Conservation (phyloP, 345 rosid species). For the Acer negundo region DNA sequence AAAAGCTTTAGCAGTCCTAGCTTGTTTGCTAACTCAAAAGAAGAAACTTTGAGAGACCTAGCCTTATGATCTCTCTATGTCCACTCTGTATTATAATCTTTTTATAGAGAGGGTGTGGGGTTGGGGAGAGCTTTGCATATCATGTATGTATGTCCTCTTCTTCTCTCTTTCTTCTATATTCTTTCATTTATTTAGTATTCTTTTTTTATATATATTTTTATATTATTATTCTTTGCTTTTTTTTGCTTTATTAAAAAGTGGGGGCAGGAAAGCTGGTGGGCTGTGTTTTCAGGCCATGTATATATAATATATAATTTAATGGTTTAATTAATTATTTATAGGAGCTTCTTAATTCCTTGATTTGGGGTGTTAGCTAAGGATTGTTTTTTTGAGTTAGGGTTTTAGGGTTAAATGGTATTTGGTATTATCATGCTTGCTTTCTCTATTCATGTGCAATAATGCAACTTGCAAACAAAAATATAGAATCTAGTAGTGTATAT, state of each 20-base stretch:
- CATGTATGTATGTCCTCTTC: constrained; percentile 17
- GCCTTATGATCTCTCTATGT: constrained; percentile 12
- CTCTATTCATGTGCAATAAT: constrained; percentile 27
- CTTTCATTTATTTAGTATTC: constrained; percentile 33
- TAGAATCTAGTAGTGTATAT: constrained; percentile 9
- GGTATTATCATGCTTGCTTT: constrained; percentile 19
- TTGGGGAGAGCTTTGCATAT: constrained; percentile 33
- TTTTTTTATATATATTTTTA: constrained; percentile 13
- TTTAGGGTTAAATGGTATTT: constrained; percentile 10
- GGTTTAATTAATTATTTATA: constrained; percentile 19
- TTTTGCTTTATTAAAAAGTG: constrained; percentile 58
- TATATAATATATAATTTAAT: not conserved
- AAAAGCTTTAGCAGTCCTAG: constrained; percentile 26
- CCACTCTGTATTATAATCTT: constrained; percentile 24
- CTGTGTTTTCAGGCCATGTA: constrained; percentile 28
- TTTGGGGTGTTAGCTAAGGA: constrained; percentile 37
- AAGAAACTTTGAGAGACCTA: constrained; percentile 32
- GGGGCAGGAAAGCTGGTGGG: constrained; percentile 47
- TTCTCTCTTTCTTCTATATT: constrained; percentile 17
- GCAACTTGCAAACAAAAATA: constrained; percentile 18
- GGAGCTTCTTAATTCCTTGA: constrained; percentile 29
- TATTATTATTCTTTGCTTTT: constrained; percentile 40
- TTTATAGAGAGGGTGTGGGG: constrained; percentile 40
- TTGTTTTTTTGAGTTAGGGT: constrained; percentile 18
- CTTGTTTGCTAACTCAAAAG: constrained; percentile 49